phyloP scores from a whole-genome alignment of 2,329 filamentous ascomycete genomes.

The Ceratocystis lukuohia region DNA sequence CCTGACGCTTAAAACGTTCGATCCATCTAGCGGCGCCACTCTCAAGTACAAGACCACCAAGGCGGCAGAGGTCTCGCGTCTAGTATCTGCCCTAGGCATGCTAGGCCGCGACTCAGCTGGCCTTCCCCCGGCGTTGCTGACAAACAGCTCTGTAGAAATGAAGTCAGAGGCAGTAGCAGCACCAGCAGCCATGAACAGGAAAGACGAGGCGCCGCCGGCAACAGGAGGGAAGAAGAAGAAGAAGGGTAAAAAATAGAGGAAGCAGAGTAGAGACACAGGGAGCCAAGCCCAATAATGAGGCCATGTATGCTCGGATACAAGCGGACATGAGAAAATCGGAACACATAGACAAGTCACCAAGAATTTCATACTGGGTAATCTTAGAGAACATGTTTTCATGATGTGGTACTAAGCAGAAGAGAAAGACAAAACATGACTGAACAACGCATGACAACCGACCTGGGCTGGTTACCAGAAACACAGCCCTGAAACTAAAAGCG shows the following conservation, averaged over 20 bases:
- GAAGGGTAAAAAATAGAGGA: constrained; percentile 51
- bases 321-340: too few relatives aligned
- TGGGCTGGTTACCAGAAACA: background rate
- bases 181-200: constrained; percentile 25
- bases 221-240: constrained; percentile 51
- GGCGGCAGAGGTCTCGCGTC: constrained; percentile 72
- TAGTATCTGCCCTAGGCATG: constrained; percentile 64
- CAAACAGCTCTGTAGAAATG: constrained; percentile 25
- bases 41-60: constrained; percentile 89
- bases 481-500: constrained; percentile 7
- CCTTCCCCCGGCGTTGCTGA: constrained; percentile 32
- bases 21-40: constrained; percentile 64
- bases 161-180: constrained; percentile 26
- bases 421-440: background rate
- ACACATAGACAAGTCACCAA: too few relatives aligned
- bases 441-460: background rate
- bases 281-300: constrained; percentile 13
- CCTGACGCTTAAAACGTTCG: constrained; percentile 79
- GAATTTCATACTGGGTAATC: too few relatives aligned
- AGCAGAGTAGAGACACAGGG: background rate
- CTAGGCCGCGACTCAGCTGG: constrained; percentile 58
- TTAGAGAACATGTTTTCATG: too few relatives aligned
- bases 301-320: background rate
- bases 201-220: constrained; percentile 24
- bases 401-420: background rate